These are phyloP conservation scores for Circinella minor DNA, from an alignment of 371 early-diverging fungal genomes.

Conservation along the genomic window DNA sequence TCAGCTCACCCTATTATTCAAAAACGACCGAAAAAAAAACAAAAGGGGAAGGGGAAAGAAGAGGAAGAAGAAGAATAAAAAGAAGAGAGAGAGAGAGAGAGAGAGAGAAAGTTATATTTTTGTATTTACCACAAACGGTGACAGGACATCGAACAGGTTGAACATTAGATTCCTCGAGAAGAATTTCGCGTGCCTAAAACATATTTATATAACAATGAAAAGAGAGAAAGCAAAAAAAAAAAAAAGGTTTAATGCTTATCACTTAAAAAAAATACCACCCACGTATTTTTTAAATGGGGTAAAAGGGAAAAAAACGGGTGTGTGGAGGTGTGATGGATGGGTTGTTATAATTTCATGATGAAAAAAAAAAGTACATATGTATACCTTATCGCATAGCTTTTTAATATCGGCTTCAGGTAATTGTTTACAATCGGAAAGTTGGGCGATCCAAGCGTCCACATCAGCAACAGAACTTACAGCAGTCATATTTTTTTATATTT, in stretches of 20 bases:
- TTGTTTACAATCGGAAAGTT: slow-evolving; percentile 89
- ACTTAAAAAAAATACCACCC: too few species aligned
- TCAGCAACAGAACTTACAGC: slow-evolving; percentile 52
- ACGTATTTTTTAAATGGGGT: too few species aligned
- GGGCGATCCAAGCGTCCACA: slow-evolving; percentile 89
- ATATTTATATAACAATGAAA: not conserved
- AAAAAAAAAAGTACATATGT: not conserved
- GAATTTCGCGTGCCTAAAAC: slow-evolving; percentile 84
- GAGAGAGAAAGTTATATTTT: too few species aligned
- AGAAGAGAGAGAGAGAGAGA: not conserved
- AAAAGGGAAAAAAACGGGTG: too few species aligned
- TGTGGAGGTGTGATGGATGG: too few species aligned
- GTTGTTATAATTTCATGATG: not conserved
- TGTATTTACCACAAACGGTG: slow-evolving; percentile 85
- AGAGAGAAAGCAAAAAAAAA: not conserved
- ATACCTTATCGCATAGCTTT: slow-evolving; percentile 92
- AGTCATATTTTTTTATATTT: slow-evolving; percentile 43
- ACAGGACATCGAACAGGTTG: slow-evolving; percentile 95
- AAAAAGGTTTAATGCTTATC: not conserved
- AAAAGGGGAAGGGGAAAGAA: not conserved
- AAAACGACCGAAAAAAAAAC: not conserved
- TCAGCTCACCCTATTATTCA: not conserved
- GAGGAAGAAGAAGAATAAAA: not conserved
- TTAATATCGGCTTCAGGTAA: slow-evolving; percentile 93
- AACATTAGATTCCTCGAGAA: slow-evolving; percentile 94